Evolutionary conservation across 2,329 filamentous ascomycete species (phyloP), one percentile per base, ranked within the genome.

Genomic region (Nothophaeocryptopus gaeumannii): DNA sequence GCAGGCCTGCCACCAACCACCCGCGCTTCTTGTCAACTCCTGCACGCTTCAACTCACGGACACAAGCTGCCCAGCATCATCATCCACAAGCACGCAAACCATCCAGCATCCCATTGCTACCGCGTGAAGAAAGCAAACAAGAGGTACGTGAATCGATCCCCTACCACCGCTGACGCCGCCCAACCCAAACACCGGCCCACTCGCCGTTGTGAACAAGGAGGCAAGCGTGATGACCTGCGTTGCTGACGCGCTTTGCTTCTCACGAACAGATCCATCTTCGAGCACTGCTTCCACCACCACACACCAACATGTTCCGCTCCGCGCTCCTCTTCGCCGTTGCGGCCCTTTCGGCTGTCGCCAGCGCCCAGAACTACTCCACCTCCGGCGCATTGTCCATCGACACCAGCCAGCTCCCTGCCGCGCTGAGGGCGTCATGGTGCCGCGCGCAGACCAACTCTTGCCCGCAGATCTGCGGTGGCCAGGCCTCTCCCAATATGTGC

Each of bases 371-470:
- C 55, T 67, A 68, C 60, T 58, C 60, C 48, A 62, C 58, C 47
- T 58, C 70, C 39, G 61, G 72, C 53, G 67, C 70, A 37, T 55
- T 68, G 59, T 65, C 63, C 39, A 73, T 81, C 64, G 63, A 73
- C 55, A 60, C 75, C 45, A 66, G 56, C 60, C 44, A 58, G 26
- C 68, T 82, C 36, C 55, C 65, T 36, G n/a, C 60, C 2, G 46
- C 63, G 36, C 58, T 64, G 16, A 70, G 70, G 56, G 57, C 68
- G 63, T 58, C 70, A 50, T 85, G 81, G 81, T 86, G 83, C 65
- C 66, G 68, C 46, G 79, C 74, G 55, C 72, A 85, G 70, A 69
- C 70, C 53, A 81, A 82, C 68, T 76, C 75, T 38, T 86, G 83
- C 71, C 79, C 78, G 12, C 65, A 75, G 50, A 74, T 85, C 56